phyloP scores from a whole-genome alignment of 495 filamentous ascomycete species.

The Aspergillus wentii region DNA sequence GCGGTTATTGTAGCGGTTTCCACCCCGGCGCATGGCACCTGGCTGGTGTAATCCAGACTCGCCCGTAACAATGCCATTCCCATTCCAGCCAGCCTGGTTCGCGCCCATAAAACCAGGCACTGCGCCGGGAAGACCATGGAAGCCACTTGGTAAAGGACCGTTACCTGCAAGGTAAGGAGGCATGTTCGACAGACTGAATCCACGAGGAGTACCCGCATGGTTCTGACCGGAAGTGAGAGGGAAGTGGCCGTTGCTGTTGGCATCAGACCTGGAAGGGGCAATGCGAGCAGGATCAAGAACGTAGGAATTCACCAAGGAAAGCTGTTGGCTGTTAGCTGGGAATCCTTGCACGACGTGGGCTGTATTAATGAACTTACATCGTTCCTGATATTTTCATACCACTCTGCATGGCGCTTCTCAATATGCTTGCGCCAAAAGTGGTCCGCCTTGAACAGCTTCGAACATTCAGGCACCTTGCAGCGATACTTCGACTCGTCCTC shows the following conservation, averaged over 20 bases:
- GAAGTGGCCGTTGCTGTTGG: slow-evolving; percentile 97
- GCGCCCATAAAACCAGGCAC: slow-evolving; percentile 55
- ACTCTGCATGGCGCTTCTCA: slow-evolving; percentile 91
- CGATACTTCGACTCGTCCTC: slow-evolving; percentile 95
- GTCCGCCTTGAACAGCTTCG: slow-evolving; percentile 95
- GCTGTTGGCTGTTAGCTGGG: slow-evolving; percentile 41
- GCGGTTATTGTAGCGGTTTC: slow-evolving; percentile 45
- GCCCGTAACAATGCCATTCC: slow-evolving; percentile 26
- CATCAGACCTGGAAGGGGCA: slow-evolving; percentile 84
- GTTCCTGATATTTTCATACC: slow-evolving; percentile 71
- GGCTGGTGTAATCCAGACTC: slow-evolving; percentile 46
- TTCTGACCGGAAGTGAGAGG: slow-evolving; percentile 66
- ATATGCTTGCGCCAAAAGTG: slow-evolving; percentile 97
- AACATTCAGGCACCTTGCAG: slow-evolving; percentile 92
- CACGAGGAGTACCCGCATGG: slow-evolving; percentile 81
- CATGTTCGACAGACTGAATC: slow-evolving; percentile 81
- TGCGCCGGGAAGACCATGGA: slow-evolving; percentile 23
- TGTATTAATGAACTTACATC: slow-evolving; percentile 57
- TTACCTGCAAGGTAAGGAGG: slow-evolving; percentile 38
- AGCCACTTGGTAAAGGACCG: slow-evolving; percentile 22
- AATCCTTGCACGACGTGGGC: background rate
- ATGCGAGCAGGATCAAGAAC: slow-evolving; percentile 91
- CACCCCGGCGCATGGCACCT: slow-evolving; percentile 56
- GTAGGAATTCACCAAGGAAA: slow-evolving; percentile 86
- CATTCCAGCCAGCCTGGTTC: slow-evolving; percentile 46